These are phyloP conservation scores for Colletotrichum chlorophyti DNA, from an alignment of 2,329 filamentous ascomycete genomes.

Conservation along the genomic window DNA sequence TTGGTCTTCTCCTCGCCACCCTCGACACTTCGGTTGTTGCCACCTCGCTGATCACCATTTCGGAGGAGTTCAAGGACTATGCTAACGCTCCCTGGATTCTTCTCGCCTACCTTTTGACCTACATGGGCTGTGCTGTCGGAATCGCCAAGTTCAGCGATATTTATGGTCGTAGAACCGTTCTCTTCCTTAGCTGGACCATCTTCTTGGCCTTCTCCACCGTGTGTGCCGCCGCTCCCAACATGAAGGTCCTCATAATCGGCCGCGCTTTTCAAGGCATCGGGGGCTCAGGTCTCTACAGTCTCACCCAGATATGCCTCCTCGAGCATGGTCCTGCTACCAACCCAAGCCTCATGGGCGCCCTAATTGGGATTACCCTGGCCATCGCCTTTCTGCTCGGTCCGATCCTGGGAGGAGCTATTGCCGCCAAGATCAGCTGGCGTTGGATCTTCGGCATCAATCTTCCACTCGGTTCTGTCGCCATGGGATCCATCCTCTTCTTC, in stretches of 20 bases:
- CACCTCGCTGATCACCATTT: conserved; percentile 64
- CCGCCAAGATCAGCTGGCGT: conserved; percentile 60
- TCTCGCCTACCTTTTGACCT: conserved; percentile 62
- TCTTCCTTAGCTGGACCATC: conserved; percentile 58
- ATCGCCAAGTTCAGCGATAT: conserved; percentile 67
- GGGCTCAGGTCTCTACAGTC: conserved; percentile 66
- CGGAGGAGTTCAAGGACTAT: conserved; percentile 57
- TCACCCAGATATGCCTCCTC: conserved; percentile 63
- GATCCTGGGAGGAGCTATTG: conserved; percentile 62
- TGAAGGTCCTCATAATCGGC: conserved; percentile 62
- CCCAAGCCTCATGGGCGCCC: conserved; percentile 60
- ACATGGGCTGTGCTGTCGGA: conserved; percentile 64
- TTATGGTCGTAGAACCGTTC: conserved; percentile 59
- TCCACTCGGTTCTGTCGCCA: conserved; percentile 54
- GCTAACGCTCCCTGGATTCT: conserved; percentile 62
- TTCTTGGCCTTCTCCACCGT: conserved; percentile 63
- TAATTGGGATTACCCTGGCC: conserved; percentile 62
- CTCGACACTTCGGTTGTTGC: conserved; percentile 65
- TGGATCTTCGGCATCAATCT: conserved; percentile 70
- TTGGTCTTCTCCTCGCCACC: conserved; percentile 62
- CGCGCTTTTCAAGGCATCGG: conserved; percentile 67
- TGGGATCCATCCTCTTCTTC: conserved; percentile 53
- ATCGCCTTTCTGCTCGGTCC: conserved; percentile 65
- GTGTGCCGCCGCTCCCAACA: conserved; percentile 56
- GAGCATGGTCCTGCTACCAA: conserved; percentile 61